Conservation (phyloP, 306 rosid genomes). For the Potentilla sterilis region DNA sequence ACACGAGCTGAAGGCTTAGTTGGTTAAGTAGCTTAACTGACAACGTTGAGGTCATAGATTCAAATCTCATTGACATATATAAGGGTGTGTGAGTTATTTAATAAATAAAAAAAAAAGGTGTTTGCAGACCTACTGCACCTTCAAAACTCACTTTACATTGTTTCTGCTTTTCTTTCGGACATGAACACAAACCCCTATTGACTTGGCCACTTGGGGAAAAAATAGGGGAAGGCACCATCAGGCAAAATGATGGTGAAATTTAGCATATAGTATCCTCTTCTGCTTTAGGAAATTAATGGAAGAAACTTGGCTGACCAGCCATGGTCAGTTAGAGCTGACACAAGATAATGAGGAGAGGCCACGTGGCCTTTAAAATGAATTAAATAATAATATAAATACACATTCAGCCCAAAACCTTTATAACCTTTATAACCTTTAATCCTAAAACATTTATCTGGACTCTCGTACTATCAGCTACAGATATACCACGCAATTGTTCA, state of each 20-base stretch:
- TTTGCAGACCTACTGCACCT: neutral
- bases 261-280: slow-evolving; percentile 7
- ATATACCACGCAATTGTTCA: neutral
- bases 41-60: no score
- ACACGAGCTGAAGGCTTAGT: no score
- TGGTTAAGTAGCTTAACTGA: no score
- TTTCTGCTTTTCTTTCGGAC: neutral
- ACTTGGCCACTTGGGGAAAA: neutral
- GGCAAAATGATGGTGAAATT: slow-evolving; percentile 4
- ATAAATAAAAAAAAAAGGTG: no score
- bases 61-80: no score
- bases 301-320: no score
- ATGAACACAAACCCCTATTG: neutral
- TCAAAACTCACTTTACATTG: neutral
- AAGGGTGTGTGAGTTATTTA: no score
- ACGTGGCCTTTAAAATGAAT: no score
- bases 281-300: neutral
- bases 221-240: neutral
- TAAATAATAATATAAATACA: no score
- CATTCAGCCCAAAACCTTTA: no score
- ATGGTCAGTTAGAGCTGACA: no score
- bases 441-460: neutral
- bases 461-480: neutral
- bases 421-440: neutral
- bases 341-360: no score